Conservation (phyloP, 805 yeast species). For the Priceomyces castillae region DNA sequence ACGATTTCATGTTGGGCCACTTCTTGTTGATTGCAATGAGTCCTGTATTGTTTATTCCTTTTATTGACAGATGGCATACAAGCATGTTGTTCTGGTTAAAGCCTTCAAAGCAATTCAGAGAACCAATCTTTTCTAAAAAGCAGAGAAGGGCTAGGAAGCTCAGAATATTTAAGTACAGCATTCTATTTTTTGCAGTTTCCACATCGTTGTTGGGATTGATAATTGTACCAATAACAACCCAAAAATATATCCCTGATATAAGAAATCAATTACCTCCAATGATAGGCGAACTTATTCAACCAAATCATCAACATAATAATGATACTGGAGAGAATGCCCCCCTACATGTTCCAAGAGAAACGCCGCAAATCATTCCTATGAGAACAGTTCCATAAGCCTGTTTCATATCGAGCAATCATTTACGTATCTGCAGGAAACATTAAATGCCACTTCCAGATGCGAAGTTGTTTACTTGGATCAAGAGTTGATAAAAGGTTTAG, state of each 20-base stretch:
- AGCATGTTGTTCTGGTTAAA: constrained; percentile 50
- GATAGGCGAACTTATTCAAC: constrained; percentile 46
- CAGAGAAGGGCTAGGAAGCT: constrained; percentile 25
- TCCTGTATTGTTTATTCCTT: constrained; percentile 45
- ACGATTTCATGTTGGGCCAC: constrained; percentile 49
- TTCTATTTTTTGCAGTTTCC: constrained; percentile 44
- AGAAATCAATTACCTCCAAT: constrained; percentile 13
- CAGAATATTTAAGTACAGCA: constrained; percentile 42
- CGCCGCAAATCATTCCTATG: constrained; percentile 19
- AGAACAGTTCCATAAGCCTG: constrained; percentile 8
- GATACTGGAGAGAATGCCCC: constrained; percentile 65
- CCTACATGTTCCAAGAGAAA: constrained; percentile 35
- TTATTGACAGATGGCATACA: constrained; percentile 47
- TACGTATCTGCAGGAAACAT: neutral
- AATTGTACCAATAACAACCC: constrained; percentile 47
- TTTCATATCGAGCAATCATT: neutral
- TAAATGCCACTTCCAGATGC: neutral
- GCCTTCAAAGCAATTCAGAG: constrained; percentile 34
- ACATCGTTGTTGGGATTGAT: constrained; percentile 39
- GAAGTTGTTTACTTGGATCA: constrained; percentile 1
- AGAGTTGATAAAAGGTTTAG: neutral
- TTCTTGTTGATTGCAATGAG: constrained; percentile 35
- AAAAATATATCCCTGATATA: constrained; percentile 15
- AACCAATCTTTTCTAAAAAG: constrained; percentile 40
- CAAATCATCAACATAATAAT: constrained; percentile 57